These are phyloP conservation scores for Amaranthus palmeri DNA, from an alignment of 148 eudicot genomes.

Conservation along the genomic window DNA sequence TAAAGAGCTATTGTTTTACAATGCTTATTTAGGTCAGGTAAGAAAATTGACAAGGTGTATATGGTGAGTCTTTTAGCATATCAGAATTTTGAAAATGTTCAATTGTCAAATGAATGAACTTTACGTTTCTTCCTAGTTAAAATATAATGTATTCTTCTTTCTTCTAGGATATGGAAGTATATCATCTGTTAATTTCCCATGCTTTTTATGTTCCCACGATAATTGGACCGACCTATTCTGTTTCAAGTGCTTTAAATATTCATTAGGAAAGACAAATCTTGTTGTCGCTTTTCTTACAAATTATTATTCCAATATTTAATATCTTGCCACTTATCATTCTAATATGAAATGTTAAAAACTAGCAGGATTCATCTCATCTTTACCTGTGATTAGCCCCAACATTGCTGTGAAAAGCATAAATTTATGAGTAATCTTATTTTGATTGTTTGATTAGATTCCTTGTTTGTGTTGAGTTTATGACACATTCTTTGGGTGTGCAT, in stretches of 20 bases:
- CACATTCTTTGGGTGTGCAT: too few relatives aligned
- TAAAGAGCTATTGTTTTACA: neutral
- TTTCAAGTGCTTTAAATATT: neutral
- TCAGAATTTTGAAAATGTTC: neutral
- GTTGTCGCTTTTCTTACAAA: neutral
- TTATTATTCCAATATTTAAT: neutral
- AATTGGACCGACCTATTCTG: neutral
- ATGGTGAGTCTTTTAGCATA: neutral
- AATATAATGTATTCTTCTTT: neutral
- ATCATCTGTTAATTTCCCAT: neutral
- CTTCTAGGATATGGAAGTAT: too few relatives aligned
- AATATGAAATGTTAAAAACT: too few relatives aligned
- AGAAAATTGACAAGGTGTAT: neutral
- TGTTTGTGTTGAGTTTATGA: too few relatives aligned
- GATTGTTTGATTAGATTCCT: too few relatives aligned
- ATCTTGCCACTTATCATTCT: too few relatives aligned
- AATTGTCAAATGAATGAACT: neutral
- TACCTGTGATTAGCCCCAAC: too few relatives aligned
- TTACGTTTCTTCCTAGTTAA: neutral
- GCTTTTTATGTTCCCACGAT: neutral
- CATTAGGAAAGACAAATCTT: neutral
- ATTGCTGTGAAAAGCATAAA: too few relatives aligned
- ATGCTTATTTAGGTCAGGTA: neutral
- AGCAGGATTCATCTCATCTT: too few relatives aligned
- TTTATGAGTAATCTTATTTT: too few relatives aligned